phyloP scores from a whole-genome alignment of 1,139 yeast genomes.

The Sugiyamaella novakii region DNA sequence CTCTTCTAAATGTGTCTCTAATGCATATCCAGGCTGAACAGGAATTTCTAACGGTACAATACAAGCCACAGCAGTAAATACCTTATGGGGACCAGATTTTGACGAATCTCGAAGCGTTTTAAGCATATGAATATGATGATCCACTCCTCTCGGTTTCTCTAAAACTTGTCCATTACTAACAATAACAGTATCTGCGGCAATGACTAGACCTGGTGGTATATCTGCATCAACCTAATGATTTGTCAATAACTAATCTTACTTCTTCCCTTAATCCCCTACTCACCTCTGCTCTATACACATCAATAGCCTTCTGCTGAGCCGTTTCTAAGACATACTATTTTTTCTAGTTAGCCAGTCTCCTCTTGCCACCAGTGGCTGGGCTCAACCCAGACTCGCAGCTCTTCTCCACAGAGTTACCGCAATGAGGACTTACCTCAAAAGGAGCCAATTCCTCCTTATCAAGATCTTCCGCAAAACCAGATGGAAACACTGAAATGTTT shows the following conservation, averaged over 20 bases:
- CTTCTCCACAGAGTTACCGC: too few relatives aligned
- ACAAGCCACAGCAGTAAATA: conserved; percentile 68
- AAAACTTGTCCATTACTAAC: conserved; percentile 59
- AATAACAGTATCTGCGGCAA: conserved; percentile 90
- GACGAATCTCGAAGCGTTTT: conserved; percentile 49
- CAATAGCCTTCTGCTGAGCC: conserved; percentile 62
- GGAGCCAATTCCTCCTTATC: conserved; percentile 55
- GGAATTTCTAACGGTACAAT: conserved; percentile 48
- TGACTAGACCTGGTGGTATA: conserved; percentile 47
- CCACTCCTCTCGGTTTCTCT: conserved; percentile 71
- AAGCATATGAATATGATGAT: conserved; percentile 55
- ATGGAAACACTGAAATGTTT: conserved; percentile 52
- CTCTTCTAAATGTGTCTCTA: conserved; percentile 47
- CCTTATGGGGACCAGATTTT: conserved; percentile 48
- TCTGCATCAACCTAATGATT: conserved; percentile 37
- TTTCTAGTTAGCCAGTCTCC: conserved; percentile 28
- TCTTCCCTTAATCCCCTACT: conserved; percentile 11
- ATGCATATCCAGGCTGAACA: conserved; percentile 45
- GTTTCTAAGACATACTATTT: conserved; percentile 65
- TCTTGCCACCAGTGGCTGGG: too few relatives aligned
- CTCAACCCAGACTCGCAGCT: too few relatives aligned
- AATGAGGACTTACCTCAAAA: conserved; percentile 45
- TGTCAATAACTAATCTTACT: not conserved
- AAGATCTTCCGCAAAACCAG: conserved; percentile 73
- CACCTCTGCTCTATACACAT: conserved; percentile 54